Base-by-base conservation (phyloP, 2,329 filamentous ascomycete species). In the Colletotrichum camelliae region DNA sequence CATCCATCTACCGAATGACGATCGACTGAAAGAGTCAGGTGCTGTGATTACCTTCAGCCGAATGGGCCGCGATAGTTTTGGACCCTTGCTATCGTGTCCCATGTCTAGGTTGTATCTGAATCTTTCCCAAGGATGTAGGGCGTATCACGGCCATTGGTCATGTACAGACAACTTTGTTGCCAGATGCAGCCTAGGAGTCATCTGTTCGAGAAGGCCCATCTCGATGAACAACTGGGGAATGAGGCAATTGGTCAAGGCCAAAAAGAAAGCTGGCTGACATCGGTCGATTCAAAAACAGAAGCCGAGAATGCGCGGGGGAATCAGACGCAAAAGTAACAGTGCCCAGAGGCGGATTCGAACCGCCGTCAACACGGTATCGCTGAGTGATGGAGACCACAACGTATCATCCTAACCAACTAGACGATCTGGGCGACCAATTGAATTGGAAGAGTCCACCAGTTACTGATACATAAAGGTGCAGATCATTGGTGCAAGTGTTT, bases 371-470 rank as follows among this genome's bases (percentile, higher is more conserved):
- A 76, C 76, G 75, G 76, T 35, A 69, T 35, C 48, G 70, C 65
- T 68, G 71, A 68, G 75, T 75, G 71, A 72, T 60, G 68, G 35
- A 76, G 58, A 74, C 76, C 76, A 77, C 76, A 77, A 77, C 75
- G 76, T 76, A 77, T 77, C 76, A 77, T 77, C 76, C 76, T 77
- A 77, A 77, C 76, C 76, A 77, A 77, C 76, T 77, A 77, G 76
- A 77, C 76, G 74, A 77, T 77, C 76, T 73, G 74, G 75, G 76
- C 76, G 16, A 70, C 27, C 33, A 35, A 10, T 13, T 12, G 7
- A 24, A 2, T 8, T 43, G 27, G 0, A 1, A 6, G 8, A 18
- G 4, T 18, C 2, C 39, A 5, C 10, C 39, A n/a, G 10, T 16
- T 27, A 27, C 24, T 27, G 24, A 27, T 27, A 27, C 24, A 27